phyloP scores from a whole-genome alignment of 1,284 basidiomycete genomes.

The Tetrapyrgos nigripes region DNA sequence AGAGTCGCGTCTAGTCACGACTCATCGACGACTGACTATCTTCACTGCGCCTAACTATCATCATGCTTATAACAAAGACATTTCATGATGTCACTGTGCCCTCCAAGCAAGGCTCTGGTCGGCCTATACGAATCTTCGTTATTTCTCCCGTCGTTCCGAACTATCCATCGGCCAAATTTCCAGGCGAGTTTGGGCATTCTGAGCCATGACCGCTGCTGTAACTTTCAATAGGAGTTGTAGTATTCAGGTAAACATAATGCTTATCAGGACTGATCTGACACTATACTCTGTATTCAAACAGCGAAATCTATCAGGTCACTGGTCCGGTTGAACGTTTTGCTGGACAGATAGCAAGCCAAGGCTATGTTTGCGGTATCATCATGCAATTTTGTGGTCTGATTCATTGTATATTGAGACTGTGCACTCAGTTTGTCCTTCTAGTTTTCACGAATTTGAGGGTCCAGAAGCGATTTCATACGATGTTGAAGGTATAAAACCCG shows the following conservation, averaged over 20 bases:
- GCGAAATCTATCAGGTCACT: slow-evolving; percentile 88
- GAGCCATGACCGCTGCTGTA: slow-evolving; percentile 12
- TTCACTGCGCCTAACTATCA: background rate
- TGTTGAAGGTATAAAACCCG: slow-evolving; percentile 64
- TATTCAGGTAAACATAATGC: slow-evolving; percentile 67
- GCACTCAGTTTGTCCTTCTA: slow-evolving; percentile 73
- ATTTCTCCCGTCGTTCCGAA: slow-evolving; percentile 72
- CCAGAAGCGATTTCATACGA: slow-evolving; percentile 90
- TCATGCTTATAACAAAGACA: slow-evolving; percentile 84
- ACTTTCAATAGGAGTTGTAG: slow-evolving; percentile 65
- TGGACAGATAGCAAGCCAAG: slow-evolving; percentile 90
- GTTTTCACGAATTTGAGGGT: slow-evolving; percentile 91
- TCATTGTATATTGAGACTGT: background rate
- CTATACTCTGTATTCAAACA: slow-evolving; percentile 30
- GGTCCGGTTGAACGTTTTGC: slow-evolving; percentile 90
- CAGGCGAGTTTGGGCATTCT: slow-evolving; percentile 49
- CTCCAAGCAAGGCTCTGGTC: slow-evolving; percentile 67
- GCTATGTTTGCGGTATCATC: slow-evolving; percentile 71
- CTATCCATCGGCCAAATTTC: slow-evolving; percentile 85
- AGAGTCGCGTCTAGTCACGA: no score
- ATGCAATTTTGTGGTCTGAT: background rate
- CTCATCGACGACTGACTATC: no score
- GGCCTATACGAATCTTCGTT: slow-evolving; percentile 80
- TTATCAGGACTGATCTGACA: background rate
- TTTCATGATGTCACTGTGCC: slow-evolving; percentile 69